phyloP scores from a whole-genome alignment of 305 asterid species.

The Lippia alba region DNA sequence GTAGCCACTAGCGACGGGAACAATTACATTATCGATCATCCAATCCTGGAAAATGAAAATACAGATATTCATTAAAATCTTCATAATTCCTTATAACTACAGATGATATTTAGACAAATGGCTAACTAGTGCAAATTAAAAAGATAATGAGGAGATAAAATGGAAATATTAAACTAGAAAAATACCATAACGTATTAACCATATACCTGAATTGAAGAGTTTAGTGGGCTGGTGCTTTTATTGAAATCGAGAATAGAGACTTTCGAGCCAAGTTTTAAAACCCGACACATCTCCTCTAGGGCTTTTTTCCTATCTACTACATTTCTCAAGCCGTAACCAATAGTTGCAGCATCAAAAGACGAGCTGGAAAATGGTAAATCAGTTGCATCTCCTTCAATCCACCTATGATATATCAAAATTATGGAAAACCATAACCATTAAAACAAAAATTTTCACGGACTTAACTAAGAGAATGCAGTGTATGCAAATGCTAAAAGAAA shows the following conservation, averaged over 20 bases:
- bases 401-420: constrained; percentile 49
- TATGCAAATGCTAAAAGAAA: too few relatives aligned
- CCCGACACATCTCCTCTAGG: constrained; percentile 70
- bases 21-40: constrained; percentile 78
- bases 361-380: constrained; percentile 74
- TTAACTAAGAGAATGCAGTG: background rate
- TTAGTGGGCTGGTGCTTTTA: constrained; percentile 60
- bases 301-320: constrained; percentile 68
- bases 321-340: constrained; percentile 85
- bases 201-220: constrained; percentile 67
- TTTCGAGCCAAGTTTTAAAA: constrained; percentile 76
- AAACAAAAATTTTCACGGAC: background rate
- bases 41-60: constrained; percentile 59
- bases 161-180: constrained; percentile 11
- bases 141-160: background rate
- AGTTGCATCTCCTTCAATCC: constrained; percentile 86
- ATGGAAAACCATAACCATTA: background rate
- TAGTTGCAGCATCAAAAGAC: constrained; percentile 80
- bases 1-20: constrained; percentile 75
- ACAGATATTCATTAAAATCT: background rate
- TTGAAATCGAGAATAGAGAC: constrained; percentile 85
- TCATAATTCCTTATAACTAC: background rate
- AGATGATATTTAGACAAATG: background rate
- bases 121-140: too few relatives aligned
- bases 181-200: background rate